Conservation (phyloP, 2,329 filamentous ascomycete genomes). For the Colletotrichum euphorbiae region DNA sequence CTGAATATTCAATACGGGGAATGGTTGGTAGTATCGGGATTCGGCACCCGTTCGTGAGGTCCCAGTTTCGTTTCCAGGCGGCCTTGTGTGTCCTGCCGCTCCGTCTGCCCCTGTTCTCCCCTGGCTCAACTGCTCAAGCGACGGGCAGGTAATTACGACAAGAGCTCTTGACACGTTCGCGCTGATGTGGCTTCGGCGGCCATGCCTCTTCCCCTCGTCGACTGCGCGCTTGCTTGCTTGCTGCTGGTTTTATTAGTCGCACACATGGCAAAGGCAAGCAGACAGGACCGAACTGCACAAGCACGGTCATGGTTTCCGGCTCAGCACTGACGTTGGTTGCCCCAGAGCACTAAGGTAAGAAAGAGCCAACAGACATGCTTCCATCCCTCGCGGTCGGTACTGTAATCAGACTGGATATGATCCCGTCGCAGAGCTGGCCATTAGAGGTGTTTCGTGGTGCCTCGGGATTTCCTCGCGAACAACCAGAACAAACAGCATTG, state of each 20-base stretch:
- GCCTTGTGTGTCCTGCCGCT: background rate
- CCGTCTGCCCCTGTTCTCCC: constrained; percentile 2
- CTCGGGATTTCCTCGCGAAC: background rate
- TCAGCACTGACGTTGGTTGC: constrained; percentile 26
- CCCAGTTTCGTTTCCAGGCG: background rate
- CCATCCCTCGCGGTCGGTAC: constrained; percentile 15
- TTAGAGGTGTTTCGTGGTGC: constrained; percentile 6
- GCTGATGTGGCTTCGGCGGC: constrained; percentile 30
- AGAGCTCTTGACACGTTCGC: constrained; percentile 14
- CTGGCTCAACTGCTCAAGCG: constrained; percentile 7
- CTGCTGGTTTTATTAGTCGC: too few relatives aligned
- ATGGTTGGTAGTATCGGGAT: background rate
- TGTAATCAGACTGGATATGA: background rate
- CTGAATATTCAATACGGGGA: background rate
- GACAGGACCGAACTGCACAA: constrained; percentile 13
- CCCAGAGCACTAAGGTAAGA: constrained; percentile 12
- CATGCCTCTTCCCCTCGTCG: constrained; percentile 11
- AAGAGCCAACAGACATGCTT: constrained; percentile 11
- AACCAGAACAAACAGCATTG: background rate
- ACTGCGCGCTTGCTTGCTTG: constrained; percentile 5
- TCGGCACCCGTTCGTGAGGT: background rate
- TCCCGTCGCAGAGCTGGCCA: background rate
- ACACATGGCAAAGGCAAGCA: constrained; percentile 4
- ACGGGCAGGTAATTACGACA: constrained; percentile 6
- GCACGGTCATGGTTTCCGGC: constrained; percentile 31